Base-by-base conservation (phyloP, 768 basidiomycete species). In the Phanerochaete carnosa region DNA sequence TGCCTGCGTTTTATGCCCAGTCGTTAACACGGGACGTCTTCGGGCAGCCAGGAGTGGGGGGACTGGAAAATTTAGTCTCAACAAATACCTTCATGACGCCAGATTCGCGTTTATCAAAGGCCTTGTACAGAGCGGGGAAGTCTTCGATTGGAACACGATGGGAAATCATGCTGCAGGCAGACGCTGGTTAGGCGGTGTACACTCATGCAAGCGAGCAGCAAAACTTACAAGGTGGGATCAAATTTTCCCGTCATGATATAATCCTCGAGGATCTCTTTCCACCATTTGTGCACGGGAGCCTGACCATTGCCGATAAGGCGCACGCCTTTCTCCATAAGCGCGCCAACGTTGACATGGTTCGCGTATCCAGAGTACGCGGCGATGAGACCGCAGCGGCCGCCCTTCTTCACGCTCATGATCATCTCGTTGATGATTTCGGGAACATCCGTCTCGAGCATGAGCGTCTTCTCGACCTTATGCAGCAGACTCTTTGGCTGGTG, bases 31-130 rank as follows among this genome's bases (percentile, higher is more conserved):
- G 29, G 4, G 51, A 43, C n/a, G 80, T 65, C 47, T 69, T 70
- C 0, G 87, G 87, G 72, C 80, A 82, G 0, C 83, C 83, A 6
- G 75, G 65, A 9, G 76, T 74, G 0, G 85, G 81, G 1, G 78
- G 75, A 39, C 65, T 65, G 9, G 76, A 77, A 65, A 79, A 79
- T 67, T 82, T 76, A 16, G 90, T 92, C 75, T 89, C 78, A 5
- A 93, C 86, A 65, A 91, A 92, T 1, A 89, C 88, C 72, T 90
- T 90, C 69, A 83, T 77, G 7, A 90, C 81, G 3, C 88, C 87
- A 8, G 62, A 74, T 46, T 71, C 63, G 13, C 84, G 79, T 60
- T 81, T 77, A 69, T 90, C 86, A 64, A 91, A 89, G 3, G 83
- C 82, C 9, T 69, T 72, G 69, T 92, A 92, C 1, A 90, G 74